Conservation (phyloP, 805 yeast species). For the Sungouiozyma intestinalis region DNA sequence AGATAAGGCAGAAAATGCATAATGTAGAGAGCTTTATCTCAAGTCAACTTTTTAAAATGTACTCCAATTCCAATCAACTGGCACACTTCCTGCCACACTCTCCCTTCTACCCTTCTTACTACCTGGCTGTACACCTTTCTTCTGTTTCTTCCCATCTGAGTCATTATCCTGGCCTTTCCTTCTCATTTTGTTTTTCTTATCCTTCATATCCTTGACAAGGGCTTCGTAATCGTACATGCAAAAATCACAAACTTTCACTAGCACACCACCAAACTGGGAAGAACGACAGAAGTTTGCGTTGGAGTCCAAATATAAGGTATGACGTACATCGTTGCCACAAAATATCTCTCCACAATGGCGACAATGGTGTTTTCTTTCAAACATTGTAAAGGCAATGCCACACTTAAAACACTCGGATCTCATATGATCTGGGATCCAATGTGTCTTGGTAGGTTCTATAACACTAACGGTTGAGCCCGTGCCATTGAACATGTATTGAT, state of each 20-base stretch:
- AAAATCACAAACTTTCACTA: conserved; percentile 58
- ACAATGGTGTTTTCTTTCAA: conserved; percentile 76
- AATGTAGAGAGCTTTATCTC: too few species aligned
- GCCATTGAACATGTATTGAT: not conserved
- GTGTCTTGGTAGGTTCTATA: conserved; percentile 42
- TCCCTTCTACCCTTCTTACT: conserved; percentile 11
- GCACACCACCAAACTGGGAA: conserved; percentile 35
- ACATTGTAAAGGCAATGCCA: conserved; percentile 56
- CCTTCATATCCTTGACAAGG: conserved; percentile 17
- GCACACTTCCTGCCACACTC: conserved; percentile 39
- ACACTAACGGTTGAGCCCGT: conserved; percentile 3
- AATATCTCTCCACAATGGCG: conserved; percentile 76
- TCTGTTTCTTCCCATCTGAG: conserved; percentile 2
- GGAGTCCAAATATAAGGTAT: conserved; percentile 43
- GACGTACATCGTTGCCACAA: conserved; percentile 58
- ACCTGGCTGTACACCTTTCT: conserved; percentile 1
- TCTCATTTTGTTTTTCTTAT: not conserved
- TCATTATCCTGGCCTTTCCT: not conserved
- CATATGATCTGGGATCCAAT: conserved; percentile 66
- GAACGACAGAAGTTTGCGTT: conserved; percentile 40
- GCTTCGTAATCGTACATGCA: conserved; percentile 55
- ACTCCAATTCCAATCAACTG: conserved; percentile 76
- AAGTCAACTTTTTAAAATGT: conserved; percentile 48
- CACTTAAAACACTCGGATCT: conserved; percentile 62
- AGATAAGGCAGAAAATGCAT: too few species aligned